These are phyloP conservation scores for Linaria vulgaris DNA, from an alignment of 257 asterid species.

Conservation along the genomic window DNA sequence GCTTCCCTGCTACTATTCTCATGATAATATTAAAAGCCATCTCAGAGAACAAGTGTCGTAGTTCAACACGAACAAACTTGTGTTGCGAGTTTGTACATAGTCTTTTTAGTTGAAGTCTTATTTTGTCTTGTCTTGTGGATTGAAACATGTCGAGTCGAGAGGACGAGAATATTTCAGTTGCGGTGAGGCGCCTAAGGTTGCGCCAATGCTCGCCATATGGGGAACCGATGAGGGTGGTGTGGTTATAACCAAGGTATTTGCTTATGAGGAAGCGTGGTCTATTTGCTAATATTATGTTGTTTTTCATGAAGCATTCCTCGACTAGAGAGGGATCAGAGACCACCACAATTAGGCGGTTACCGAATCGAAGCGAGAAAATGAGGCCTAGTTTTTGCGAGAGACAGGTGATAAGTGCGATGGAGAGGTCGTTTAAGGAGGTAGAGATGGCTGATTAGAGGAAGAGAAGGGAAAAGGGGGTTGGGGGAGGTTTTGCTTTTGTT, in stretches of 20 bases:
- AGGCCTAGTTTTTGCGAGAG: constrained; percentile 51
- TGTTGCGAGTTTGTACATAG: constrained; percentile 6
- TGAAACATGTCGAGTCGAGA: constrained; percentile 46
- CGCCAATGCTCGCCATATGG: constrained; percentile 70
- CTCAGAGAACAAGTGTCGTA: constrained; percentile 32
- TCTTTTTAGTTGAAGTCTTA: constrained; percentile 26
- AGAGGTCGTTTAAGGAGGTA: constrained; percentile 54
- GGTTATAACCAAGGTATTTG: constrained; percentile 52
- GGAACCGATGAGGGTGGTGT: constrained; percentile 27
- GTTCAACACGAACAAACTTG: constrained; percentile 32
- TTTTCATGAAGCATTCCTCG: constrained; percentile 65
- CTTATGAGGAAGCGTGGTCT: constrained; percentile 40
- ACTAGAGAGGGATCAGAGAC: constrained; percentile 43
- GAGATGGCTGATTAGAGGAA: constrained; percentile 59
- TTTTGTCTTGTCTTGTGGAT: constrained; percentile 39
- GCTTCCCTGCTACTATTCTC: constrained; percentile 70
- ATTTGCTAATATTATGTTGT: constrained; percentile 51
- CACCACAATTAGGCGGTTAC: constrained; percentile 47
- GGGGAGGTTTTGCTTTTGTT: constrained; percentile 38
- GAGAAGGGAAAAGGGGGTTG: constrained; percentile 41
- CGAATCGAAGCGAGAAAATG: constrained; percentile 50
- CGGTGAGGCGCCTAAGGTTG: constrained; percentile 45
- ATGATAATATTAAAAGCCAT: constrained; percentile 45
- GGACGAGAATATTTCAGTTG: constrained; percentile 46
- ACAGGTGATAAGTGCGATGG: constrained; percentile 32